Percentiles rank a stretch among this genome's conserved stretches.
Evolutionary conservation across 2,329 filamentous ascomycete genomes (phyloP).

Genomic region (Niveomyces coronatus): DNA sequence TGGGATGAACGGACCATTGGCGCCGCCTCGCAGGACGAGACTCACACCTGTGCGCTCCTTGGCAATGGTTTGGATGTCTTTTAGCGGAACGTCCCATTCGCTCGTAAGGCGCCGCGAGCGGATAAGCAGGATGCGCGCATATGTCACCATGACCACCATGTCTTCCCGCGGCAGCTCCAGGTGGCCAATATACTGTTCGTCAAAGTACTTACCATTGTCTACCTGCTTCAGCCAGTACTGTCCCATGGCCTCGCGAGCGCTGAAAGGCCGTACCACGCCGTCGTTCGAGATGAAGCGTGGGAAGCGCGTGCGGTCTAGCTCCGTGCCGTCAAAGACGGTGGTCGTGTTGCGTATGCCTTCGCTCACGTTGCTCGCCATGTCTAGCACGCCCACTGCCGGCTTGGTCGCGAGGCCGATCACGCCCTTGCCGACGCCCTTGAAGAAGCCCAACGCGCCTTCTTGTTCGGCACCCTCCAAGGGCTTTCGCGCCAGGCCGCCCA

Average conservation of each 20-base stretch:
- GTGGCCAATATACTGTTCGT: conserved; percentile 95
- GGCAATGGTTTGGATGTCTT: conserved; percentile 91
- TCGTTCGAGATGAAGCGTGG: conserved; percentile 87
- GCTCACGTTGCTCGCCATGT: conserved; percentile 92
- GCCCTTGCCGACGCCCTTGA: conserved; percentile 96
- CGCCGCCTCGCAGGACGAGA: conserved; percentile 77
- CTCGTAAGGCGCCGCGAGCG: conserved; percentile 74
- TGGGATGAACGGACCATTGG: conserved; percentile 89
- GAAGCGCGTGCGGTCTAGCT: conserved; percentile 87
- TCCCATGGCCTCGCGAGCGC: conserved; percentile 85
- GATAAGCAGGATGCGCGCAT: conserved; percentile 79
- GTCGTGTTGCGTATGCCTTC: conserved; percentile 98
- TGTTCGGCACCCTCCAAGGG: conserved; percentile 93
- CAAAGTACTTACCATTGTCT: conserved; percentile 95
- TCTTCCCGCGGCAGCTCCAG: conserved; percentile 83
- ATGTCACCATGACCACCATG: conserved; percentile 83
- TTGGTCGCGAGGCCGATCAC: conserved; percentile 92
- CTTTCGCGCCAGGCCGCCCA: conserved; percentile 86
- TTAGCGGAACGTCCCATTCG: conserved; percentile 94
- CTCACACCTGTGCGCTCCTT: conserved; percentile 95
- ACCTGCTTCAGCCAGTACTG: conserved; percentile 99
- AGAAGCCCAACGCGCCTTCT: conserved; percentile 86
- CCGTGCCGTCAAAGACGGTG: conserved; percentile 91
- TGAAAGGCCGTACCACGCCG: conserved; percentile 90
- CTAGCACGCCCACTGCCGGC: conserved; percentile 90